Percentiles rank a stretch among this genome's conserved stretches.
Evolutionary conservation across 1,284 basidiomycete genomes (phyloP).

Genomic region (Entoloma clypeatum): DNA sequence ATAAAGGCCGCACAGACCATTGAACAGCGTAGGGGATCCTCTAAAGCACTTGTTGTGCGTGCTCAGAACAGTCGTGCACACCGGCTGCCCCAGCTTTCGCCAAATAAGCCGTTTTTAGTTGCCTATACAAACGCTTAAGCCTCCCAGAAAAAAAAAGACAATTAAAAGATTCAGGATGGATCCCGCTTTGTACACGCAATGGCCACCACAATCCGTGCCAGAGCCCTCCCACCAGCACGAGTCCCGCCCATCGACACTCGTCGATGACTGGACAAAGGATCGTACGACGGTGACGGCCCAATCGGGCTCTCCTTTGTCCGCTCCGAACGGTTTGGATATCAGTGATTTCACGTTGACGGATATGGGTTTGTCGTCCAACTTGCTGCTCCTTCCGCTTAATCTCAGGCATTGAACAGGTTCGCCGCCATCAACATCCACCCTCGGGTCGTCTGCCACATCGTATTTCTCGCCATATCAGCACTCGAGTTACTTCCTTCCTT

Average conservation of each 20-base stretch:
- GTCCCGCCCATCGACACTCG: slow-evolving; percentile 19
- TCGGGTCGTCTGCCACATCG: slow-evolving; percentile 32
- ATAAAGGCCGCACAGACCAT: slow-evolving; percentile 26
- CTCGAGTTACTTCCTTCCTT: slow-evolving; percentile 38
- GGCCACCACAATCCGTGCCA: slow-evolving; percentile 43
- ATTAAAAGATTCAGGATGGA: slow-evolving; percentile 34
- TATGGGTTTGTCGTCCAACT: slow-evolving; percentile 27
- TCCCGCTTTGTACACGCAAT: slow-evolving; percentile 46
- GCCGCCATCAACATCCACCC: slow-evolving; percentile 36
- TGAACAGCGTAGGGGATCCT: slow-evolving; percentile 17
- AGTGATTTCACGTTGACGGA: slow-evolving; percentile 39
- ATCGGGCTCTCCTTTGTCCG: slow-evolving; percentile 19
- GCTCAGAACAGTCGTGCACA: slow-evolving; percentile 33
- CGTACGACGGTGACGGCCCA: slow-evolving; percentile 25
- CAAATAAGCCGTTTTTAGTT: slow-evolving; percentile 54
- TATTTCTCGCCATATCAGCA: slow-evolving; percentile 38
- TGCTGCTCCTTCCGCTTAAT: too few species aligned
- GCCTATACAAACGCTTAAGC: slow-evolving; percentile 41
- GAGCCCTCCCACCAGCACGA: slow-evolving; percentile 30
- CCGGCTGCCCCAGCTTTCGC: slow-evolving; percentile 36
- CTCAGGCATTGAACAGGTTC: too few species aligned
- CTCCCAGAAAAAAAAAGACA: slow-evolving; percentile 38
- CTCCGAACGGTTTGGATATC: slow-evolving; percentile 29
- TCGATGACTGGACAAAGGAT: slow-evolving; percentile 40
- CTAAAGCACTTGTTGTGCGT: slow-evolving; percentile 35